Evolutionary conservation across 2,329 filamentous ascomycete genomes (phyloP), one percentile per base, ranked within the genome.

Genomic region (Colletotrichum sansevieriae): DNA sequence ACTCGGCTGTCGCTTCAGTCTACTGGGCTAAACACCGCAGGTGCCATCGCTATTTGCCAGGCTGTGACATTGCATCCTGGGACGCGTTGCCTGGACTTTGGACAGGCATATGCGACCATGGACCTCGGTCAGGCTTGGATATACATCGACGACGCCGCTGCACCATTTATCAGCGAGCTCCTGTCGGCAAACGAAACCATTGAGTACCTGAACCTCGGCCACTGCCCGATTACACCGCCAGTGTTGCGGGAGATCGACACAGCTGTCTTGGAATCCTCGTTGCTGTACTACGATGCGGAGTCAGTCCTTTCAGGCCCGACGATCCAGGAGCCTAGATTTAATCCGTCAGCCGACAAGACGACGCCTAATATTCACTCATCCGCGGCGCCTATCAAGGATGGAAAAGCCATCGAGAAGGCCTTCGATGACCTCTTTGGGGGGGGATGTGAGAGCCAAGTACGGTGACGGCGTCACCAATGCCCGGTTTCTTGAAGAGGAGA

Each of bases 61-160:
- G 78, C 80, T 22, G 70, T 83, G 63, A 70, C 72, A 18, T 70
- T 73, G 18, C 78, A 83, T 71, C 73, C 78, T 9, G 70, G 72
- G 37, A 74, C 85, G 20, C 76, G 75, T 12, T 75, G 74, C 20
- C 72, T 85, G 11, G 82, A 85, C 69, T 67, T 85, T 4, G 81
- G 82, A 15, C 83, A 85, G 72, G 79, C 78, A 20, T 85, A 80
- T 72, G 78, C 80, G n/a, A 85, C 83, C 11, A 72, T 79, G 35
- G 83, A 85, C 66, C 78, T 84, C 1, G 75, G 76, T 35, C 78
- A 80, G 72, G 81, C 81, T 33, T 85, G 82, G 76, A 86, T 85
- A 68, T 85, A 79, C 74, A 76, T 85, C 47, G 79, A 81, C 33
- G 81, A 83, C 65, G 75, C 47, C 5, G 75, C 76, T 18, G 74